Percentiles rank a stretch among this genome's conserved stretches.
These are phyloP conservation scores for Cubamyces lactineus DNA, from an alignment of 768 basidiomycete genomes.

Conservation along the genomic window DNA sequence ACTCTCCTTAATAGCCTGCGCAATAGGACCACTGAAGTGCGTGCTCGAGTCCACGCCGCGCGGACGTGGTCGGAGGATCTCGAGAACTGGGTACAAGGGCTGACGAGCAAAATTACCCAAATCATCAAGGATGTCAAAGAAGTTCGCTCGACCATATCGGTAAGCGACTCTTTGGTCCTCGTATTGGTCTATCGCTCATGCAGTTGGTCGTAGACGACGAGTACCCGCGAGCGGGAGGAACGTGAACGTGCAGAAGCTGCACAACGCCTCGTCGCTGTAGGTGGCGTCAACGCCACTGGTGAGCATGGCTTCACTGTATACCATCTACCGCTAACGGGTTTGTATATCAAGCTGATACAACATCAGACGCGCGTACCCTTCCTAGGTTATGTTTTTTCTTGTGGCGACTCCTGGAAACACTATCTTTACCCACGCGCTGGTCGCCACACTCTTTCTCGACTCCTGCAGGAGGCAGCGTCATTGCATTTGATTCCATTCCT, in stretches of 20 bases:
- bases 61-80: background rate
- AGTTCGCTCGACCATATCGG: background rate
- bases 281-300: background rate
- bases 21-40: background rate
- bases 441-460: no score
- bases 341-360: no score
- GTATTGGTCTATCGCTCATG: no score
- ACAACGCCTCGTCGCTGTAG: background rate
- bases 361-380: no score
- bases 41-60: background rate
- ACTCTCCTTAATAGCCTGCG: background rate
- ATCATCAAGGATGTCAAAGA: background rate
- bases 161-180: no score
- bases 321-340: no score
- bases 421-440: no score
- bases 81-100: background rate
- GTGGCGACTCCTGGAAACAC: no score
- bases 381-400: no score
- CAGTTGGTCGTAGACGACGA: constrained; percentile 2
- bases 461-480: no score
- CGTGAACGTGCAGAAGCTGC: background rate
- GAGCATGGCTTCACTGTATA: no score
- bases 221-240: constrained; percentile 1
- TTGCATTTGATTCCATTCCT: no score
- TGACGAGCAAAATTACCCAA: background rate